These are phyloP conservation scores for Ophiocordyceps camponoti-floridani DNA, from an alignment of 2,329 filamentous ascomycete genomes.

Conservation along the genomic window DNA sequence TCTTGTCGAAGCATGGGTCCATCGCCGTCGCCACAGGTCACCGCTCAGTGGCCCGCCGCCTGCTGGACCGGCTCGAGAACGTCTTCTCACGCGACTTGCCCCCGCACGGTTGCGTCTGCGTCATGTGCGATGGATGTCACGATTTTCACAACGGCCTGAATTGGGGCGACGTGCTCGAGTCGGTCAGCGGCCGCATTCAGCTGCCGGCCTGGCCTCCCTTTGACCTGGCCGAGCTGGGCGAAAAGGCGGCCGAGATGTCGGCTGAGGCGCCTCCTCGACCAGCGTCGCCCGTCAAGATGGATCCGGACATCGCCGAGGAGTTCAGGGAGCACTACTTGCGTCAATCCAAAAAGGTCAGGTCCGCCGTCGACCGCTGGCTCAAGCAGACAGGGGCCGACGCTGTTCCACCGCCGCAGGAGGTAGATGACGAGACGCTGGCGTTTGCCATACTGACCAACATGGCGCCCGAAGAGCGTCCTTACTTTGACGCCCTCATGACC, in stretches of 20 bases:
- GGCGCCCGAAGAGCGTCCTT: constrained; percentile 53
- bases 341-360: constrained; percentile 81
- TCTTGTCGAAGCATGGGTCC: constrained; percentile 70
- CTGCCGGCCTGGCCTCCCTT: constrained; percentile 83
- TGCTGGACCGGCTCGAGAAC: constrained; percentile 80
- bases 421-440: constrained; percentile 83
- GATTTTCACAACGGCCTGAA: constrained; percentile 58
- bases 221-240: constrained; percentile 44
- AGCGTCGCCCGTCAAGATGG: constrained; percentile 52
- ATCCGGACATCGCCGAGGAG: constrained; percentile 86
- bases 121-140: constrained; percentile 54
- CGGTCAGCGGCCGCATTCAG: constrained; percentile 75
- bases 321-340: constrained; percentile 83
- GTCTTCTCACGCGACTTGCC: constrained; percentile 90
- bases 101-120: constrained; percentile 64
- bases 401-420: constrained; percentile 63
- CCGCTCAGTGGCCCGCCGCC: constrained; percentile 73
- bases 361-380: constrained; percentile 84
- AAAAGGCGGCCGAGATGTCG: constrained; percentile 40
- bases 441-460: constrained; percentile 90
- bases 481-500: constrained; percentile 65
- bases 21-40: constrained; percentile 92
- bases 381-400: constrained; percentile 58
- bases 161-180: constrained; percentile 90
- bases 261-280: constrained; percentile 41